Percentiles rank a stretch among this genome's conserved stretches.
phyloP scores from a whole-genome alignment of 2,329 filamentous ascomycete genomes.

The Alternaria sp. region DNA sequence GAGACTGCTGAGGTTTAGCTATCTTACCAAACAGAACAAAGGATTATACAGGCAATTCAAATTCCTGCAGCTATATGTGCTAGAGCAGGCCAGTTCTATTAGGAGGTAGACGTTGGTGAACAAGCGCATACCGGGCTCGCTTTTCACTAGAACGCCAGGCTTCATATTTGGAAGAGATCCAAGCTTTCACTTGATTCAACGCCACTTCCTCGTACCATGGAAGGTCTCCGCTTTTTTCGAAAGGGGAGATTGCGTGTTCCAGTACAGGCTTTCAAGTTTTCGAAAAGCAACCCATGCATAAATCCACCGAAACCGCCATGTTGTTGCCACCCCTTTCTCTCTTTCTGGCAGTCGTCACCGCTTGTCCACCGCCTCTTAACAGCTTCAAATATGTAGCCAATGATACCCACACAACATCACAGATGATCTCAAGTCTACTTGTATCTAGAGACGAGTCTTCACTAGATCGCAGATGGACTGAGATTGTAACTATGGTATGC shows the following conservation, averaged over 20 bases:
- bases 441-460: not conserved
- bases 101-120: not conserved
- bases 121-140: not conserved
- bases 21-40: not conserved
- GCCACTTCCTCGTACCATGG: not conserved
- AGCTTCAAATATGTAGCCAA: not conserved
- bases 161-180: not conserved
- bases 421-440: not conserved
- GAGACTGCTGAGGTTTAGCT: not conserved
- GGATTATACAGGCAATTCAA: not conserved
- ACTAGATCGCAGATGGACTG: not conserved
- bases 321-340: not conserved
- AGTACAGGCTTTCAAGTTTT: not conserved
- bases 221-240: not conserved
- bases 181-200: not conserved
- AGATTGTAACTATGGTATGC: conserved; percentile 1
- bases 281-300: not conserved
- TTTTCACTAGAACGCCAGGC: not conserved
- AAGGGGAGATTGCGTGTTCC: not conserved
- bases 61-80: not conserved
- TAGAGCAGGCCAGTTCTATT: not conserved
- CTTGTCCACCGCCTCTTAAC: not conserved
- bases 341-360: not conserved
- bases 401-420: not conserved
- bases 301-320: not conserved